Base-by-base conservation (phyloP, 2,329 filamentous ascomycete genomes). In the Neonectria coccinea region DNA sequence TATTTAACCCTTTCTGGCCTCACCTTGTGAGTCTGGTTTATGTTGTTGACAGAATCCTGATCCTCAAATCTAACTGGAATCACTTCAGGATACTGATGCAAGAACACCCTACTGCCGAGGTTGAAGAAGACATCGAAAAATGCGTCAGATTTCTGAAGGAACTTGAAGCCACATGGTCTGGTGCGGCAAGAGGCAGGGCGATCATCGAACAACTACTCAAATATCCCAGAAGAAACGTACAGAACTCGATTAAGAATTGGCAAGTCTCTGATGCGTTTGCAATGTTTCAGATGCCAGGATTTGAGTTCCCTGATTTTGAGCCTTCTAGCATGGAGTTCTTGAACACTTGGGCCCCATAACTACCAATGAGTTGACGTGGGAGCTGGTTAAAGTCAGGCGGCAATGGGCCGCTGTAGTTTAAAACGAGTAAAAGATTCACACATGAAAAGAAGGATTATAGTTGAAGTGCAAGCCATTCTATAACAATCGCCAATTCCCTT, bases 1-100 rank as follows among this genome's bases (percentile, higher is more conserved):
- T 73, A 69, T 25, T 63, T 75, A 9, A 74, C 70, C 3, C 67
- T 74, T 1, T 74, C 73, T 1, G 73, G 73, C 1, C 60, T 75
- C 3, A 63, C 68, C 1, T 50, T 75, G 73, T 75, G 61, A 65
- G 73, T 69, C 29, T 7, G 25, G 8, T 14, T 16, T 5, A 1
- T 4, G 1, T 6, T 41, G 1, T 12, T 8, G 6, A 31, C 7
- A 7, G 9, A n/a, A 29, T 4, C 8, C 6, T 5, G 14, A 47
- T 5, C 14, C 20, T 25, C 42, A 5, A 31, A 25, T n/a, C 29
- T 9, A 29, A 20, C 11, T 9, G 3, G 11, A 6, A 11, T 29
- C 7, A 51, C 31, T 16, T 18, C 45, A 74, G 72, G 4, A 44
- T 74, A 2, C 61, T 67, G 9, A 71, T 71, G 67, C 66, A 67